These are phyloP conservation scores for Fraxinus anomala DNA, from an alignment of 257 asterid genomes.

Conservation along the genomic window DNA sequence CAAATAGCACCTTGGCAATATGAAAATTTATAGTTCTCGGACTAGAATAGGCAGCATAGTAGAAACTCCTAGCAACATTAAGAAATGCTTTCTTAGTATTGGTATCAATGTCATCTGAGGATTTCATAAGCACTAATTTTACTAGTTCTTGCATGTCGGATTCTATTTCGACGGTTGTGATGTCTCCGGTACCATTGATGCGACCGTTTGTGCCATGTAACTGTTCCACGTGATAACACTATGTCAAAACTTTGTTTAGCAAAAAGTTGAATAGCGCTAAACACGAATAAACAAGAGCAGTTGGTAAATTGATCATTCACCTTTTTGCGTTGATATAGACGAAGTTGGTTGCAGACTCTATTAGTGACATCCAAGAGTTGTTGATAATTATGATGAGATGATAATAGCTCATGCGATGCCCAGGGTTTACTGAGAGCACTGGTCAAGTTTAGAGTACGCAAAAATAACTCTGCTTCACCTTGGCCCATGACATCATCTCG, in stretches of 20 bases:
- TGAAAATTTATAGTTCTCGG: constrained; percentile 54
- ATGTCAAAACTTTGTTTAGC: not conserved
- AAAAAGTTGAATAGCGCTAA: no score
- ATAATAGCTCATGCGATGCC: constrained; percentile 30
- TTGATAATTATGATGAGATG: constrained; percentile 50
- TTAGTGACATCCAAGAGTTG: constrained; percentile 42
- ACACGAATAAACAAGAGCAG: not conserved
- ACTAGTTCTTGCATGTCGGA: constrained; percentile 57
- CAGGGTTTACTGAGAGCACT: constrained; percentile 11
- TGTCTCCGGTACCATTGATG: constrained; percentile 18
- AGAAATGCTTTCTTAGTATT: constrained; percentile 58
- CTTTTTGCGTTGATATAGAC: constrained; percentile 43
- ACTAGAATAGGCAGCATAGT: constrained; percentile 57
- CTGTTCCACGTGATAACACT: constrained; percentile 10
- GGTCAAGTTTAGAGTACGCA: constrained; percentile 48
- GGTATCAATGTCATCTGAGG: constrained; percentile 36
- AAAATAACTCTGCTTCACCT: constrained; percentile 57
- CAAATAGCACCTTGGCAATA: constrained; percentile 74
- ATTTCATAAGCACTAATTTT: constrained; percentile 48
- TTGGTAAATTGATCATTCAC: constrained; percentile 26
- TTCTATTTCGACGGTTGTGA: constrained; percentile 43
- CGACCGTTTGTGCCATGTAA: constrained; percentile 29
- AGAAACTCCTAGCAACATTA: constrained; percentile 57
- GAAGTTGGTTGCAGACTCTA: constrained; percentile 44
- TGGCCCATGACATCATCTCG: constrained; percentile 4